Base-by-base conservation (phyloP, 2,329 filamentous ascomycete genomes). In the Pseudopithomyces chartarum region DNA sequence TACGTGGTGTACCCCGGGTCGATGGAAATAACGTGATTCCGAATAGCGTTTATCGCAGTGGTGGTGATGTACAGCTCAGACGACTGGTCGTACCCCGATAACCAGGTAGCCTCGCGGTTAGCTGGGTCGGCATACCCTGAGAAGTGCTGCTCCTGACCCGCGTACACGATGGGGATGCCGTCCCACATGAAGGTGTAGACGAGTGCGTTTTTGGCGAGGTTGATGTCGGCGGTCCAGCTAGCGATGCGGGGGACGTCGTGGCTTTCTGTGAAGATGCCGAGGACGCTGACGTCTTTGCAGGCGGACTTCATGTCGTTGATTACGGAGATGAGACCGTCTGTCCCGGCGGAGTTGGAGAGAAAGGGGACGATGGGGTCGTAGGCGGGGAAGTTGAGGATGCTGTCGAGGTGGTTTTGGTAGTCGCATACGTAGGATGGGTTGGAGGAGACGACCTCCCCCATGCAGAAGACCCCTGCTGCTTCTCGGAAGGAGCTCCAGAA, bases 71-170 rank as follows among this genome's bases (percentile, higher is more conserved):
- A 82, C 4, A 83, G 70, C 2, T 69, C 67, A 0, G 75, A 61
- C 6, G 65, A 54, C 13, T 73, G 79, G 53, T 79, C 66, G 64
- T 80, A 82, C 1, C 65, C 67, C 15, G 70, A 70, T 3, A 71
- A 59, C 78, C 78, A 80, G 6, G 76, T 58, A 0, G 77, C 75
- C 46, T 76, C 71, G 45, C 78, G 65, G 52, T 78, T 77, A 51
- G 67, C 72, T 0, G 78, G 77, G 22, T 68, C 71, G 11, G 59
- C 62, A 15, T 68, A 71, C 39, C 76, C 76, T 10, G 62, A 45
- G 60, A 73, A 78, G 52, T 77, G 74, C 55, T 79, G 77, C 54
- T 80, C 78, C 57, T 79, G 76, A 12, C 78, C 78, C 33, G 74
- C 68, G 53, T 78, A 80, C 39, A 79, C 64, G 59, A 79, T 76